phyloP scores from a whole-genome alignment of 1,284 basidiomycete genomes.

The Phaffia rhodozyma region DNA sequence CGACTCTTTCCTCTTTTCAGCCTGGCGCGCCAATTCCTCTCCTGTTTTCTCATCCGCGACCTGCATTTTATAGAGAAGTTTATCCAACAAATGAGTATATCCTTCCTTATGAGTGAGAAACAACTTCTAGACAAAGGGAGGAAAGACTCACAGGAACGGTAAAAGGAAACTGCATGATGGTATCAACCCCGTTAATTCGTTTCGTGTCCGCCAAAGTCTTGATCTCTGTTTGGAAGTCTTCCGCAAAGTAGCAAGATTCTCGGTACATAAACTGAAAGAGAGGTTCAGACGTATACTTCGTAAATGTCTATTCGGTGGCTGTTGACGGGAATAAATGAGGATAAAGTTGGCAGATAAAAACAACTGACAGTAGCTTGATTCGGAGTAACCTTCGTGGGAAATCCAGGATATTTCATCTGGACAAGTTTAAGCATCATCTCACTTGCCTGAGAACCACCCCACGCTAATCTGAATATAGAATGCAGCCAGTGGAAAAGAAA shows the following conservation, averaged over 20 bases:
- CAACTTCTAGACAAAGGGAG: conserved; percentile 21
- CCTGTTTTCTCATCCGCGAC: conserved; percentile 75
- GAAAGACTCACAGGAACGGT: conserved; percentile 42
- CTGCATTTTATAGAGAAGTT: conserved; percentile 21
- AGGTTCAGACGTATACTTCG: not conserved
- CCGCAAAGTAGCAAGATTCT: conserved; percentile 72
- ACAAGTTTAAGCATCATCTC: conserved; percentile 86
- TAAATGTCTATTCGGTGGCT: not conserved
- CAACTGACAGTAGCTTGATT: conserved; percentile 42
- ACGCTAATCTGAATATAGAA: conserved; percentile 56
- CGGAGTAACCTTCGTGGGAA: conserved; percentile 46
- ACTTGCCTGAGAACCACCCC: conserved; percentile 80
- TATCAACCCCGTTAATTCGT: conserved; percentile 52
- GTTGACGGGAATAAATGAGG: not conserved
- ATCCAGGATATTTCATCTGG: conserved; percentile 91
- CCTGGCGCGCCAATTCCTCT: conserved; percentile 66
- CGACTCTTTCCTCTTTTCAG: conserved; percentile 72
- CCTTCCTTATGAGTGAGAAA: not conserved
- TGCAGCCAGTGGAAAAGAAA: not conserved
- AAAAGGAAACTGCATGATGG: conserved; percentile 77
- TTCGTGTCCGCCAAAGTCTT: conserved; percentile 51
- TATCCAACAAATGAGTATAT: not conserved
- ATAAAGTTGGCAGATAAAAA: not conserved
- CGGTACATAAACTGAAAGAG: conserved; percentile 67
- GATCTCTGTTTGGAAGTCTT: conserved; percentile 62